Percentiles rank a stretch among this genome's conserved stretches.
Evolutionary conservation across 1,139 yeast genomes (phyloP).

Genomic region (Groenewaldozyma sp.): DNA sequence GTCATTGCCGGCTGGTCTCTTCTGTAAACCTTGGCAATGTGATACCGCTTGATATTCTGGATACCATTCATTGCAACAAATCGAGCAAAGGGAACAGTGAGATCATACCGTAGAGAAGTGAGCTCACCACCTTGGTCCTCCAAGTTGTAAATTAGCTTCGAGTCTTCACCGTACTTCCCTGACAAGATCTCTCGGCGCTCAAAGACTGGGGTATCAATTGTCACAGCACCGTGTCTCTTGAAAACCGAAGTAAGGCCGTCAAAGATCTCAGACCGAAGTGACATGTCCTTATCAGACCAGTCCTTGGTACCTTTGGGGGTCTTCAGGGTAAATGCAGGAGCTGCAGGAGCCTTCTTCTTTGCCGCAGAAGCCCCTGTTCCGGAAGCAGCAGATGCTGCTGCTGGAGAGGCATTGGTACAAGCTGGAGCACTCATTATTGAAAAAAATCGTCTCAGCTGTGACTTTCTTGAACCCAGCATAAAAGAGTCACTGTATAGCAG

Average conservation of each 20-base stretch:
- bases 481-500: too few species aligned
- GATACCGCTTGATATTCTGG: constrained; percentile 83
- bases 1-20: constrained; percentile 99
- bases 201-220: constrained; percentile 96
- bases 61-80: constrained; percentile 92
- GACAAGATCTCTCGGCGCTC: constrained; percentile 90
- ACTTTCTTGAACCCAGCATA: too few species aligned
- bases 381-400: constrained; percentile 10
- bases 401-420: too few species aligned
- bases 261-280: constrained; percentile 81
- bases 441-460: background rate
- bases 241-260: constrained; percentile 60
- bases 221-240: constrained; percentile 95
- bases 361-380: constrained; percentile 8
- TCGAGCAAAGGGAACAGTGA: constrained; percentile 96
- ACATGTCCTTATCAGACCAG: constrained; percentile 98
- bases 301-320: constrained; percentile 95
- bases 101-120: constrained; percentile 87
- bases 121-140: constrained; percentile 98
- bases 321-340: constrained; percentile 57
- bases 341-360: constrained; percentile 10
- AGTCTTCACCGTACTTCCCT: constrained; percentile 97
- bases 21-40: constrained; percentile 95
- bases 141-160: constrained; percentile 85
- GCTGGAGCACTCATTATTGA: constrained; percentile 2